A percentile compares a stretch with the other conserved stretches of the same genome.
Evolutionary conservation across 805 yeast species (phyloP).

Genomic region (Schizosaccharomyces lindneri): DNA sequence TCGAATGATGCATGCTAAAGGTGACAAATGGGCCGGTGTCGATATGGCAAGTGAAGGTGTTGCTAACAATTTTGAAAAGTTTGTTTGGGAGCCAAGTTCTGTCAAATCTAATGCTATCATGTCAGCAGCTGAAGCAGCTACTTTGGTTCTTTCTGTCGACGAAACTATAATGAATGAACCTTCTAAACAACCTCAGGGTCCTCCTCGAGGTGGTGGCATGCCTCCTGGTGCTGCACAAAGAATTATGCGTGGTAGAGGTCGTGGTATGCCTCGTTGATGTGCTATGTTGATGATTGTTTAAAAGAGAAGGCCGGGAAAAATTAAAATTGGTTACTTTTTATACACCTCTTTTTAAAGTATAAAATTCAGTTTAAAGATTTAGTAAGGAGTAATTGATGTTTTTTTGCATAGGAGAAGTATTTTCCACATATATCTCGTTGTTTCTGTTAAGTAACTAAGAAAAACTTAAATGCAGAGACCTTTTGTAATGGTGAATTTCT

Average conservation of each 20-base stretch:
- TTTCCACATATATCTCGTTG: not conserved
- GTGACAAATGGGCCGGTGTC: slow-evolving; percentile 76
- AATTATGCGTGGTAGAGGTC: slow-evolving; percentile 9
- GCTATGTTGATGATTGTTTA: not conserved
- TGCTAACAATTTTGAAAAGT: slow-evolving; percentile 60
- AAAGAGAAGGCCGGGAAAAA: not conserved
- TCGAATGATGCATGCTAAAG: slow-evolving; percentile 84
- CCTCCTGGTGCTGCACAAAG: slow-evolving; percentile 8
- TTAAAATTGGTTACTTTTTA: no score
- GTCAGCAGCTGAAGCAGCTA: slow-evolving; percentile 93
- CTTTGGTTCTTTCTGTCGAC: slow-evolving; percentile 77
- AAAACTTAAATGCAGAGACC: no score
- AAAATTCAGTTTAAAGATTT: no score
- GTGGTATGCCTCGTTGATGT: slow-evolving; percentile 8
- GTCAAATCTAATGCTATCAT: slow-evolving; percentile 82
- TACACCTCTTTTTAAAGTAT: no score
- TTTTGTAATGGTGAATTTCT: no score
- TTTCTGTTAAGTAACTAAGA: no score
- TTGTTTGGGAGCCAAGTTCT: slow-evolving; percentile 95
- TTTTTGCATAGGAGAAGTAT: not conserved
- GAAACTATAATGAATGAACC: slow-evolving; percentile 39
- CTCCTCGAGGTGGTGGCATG: slow-evolving; percentile 9
- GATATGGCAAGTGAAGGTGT: slow-evolving; percentile 65
- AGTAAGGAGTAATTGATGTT: no score
- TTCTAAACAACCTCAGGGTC: slow-evolving; percentile 15